These are phyloP conservation scores for Pachysandra terminalis DNA, from an alignment of 164 flowering plant species.

Conservation along the genomic window DNA sequence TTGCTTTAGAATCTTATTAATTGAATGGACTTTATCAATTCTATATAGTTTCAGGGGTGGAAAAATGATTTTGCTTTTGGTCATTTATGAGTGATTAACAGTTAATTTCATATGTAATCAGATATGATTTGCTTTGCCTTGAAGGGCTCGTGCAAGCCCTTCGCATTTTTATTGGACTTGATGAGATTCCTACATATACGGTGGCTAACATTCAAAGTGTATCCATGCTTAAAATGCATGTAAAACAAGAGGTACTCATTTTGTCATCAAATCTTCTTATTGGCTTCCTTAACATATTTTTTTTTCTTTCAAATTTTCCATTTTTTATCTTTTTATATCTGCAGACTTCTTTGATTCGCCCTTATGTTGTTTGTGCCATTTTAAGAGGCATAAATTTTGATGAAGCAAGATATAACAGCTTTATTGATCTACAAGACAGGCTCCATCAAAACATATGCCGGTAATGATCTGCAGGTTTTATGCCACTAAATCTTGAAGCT, in stretches of 20 bases:
- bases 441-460: conserved; percentile 97
- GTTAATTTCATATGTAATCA: conserved; percentile 13
- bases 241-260: conserved; percentile 66
- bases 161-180: conserved; percentile 56
- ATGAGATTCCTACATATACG: conserved; percentile 58
- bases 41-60: too few relatives aligned
- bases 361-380: conserved; percentile 94
- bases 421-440: conserved; percentile 96
- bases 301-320: background rate
- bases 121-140: conserved; percentile 93
- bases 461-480: too few relatives aligned
- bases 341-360: conserved; percentile 79
- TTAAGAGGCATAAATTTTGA: conserved; percentile 78
- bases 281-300: background rate
- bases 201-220: conserved; percentile 39
- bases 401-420: conserved; percentile 84
- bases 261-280: background rate
- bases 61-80: too few relatives aligned
- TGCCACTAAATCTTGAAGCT: background rate
- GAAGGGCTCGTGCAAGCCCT: conserved; percentile 90
- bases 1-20: too few relatives aligned
- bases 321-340: background rate
- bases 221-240: conserved; percentile 74
- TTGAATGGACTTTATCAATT: too few relatives aligned
- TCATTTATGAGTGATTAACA: background rate